A percentile compares a stretch with the other conserved stretches of the same genome.
These are phyloP conservation scores for Lactarius tabidus DNA, from an alignment of 768 basidiomycete species.

Conservation along the genomic window DNA sequence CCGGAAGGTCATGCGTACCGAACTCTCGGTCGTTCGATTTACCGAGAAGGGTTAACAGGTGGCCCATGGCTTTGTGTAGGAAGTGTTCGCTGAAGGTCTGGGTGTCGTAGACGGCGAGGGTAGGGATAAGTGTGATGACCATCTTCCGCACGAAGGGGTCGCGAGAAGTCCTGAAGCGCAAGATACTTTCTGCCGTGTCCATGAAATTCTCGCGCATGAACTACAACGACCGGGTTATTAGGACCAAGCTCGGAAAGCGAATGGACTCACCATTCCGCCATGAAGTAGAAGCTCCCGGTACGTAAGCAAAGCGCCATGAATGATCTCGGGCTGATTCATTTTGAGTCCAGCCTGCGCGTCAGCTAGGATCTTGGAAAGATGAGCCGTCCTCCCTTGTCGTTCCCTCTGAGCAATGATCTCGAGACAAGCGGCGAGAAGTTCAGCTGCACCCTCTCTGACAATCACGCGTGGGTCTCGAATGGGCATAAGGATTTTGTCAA, in stretches of 20 bases:
- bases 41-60: constrained; percentile 81
- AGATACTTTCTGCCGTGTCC: constrained; percentile 84
- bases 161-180: constrained; percentile 82
- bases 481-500: constrained; percentile 90
- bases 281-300: constrained; percentile 88
- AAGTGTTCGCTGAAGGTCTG: constrained; percentile 89
- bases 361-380: constrained; percentile 76
- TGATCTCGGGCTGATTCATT: constrained; percentile 76
- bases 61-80: constrained; percentile 90
- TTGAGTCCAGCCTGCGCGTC: constrained; percentile 85
- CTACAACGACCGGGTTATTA: constrained; percentile 35
- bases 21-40: constrained; percentile 86
- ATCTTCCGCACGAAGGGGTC: constrained; percentile 88
- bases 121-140: constrained; percentile 94
- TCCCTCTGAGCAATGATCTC: constrained; percentile 80
- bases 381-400: constrained; percentile 58
- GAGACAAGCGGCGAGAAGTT: constrained; percentile 88
- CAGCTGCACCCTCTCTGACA: constrained; percentile 89
- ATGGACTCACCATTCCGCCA: constrained; percentile 78
- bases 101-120: constrained; percentile 90
- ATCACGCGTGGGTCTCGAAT: constrained; percentile 85
- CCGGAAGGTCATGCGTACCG: constrained; percentile 45
- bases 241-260: background rate
- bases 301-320: constrained; percentile 89
- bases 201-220: constrained; percentile 87